A percentile compares a stretch with the other conserved stretches of the same genome.
Conservation (phyloP, 2,329 filamentous ascomycete genomes). For the Colletotrichum truncatum region DNA sequence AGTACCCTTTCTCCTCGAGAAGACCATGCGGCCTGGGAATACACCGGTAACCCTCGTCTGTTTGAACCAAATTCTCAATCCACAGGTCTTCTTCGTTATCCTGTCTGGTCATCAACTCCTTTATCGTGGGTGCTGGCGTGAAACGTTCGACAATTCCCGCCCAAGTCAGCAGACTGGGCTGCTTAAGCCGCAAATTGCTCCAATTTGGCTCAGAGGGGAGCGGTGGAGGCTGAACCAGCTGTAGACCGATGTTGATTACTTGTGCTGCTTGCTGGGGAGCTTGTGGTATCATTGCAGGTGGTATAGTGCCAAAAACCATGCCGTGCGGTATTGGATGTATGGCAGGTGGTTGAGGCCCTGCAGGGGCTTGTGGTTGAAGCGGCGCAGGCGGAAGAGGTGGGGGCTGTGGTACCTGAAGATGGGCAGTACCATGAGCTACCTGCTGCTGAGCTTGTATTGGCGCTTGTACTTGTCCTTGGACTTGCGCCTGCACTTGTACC, state of each 20-base stretch:
- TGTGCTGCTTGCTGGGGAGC: background rate
- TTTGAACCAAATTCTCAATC: background rate
- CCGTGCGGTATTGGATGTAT: background rate
- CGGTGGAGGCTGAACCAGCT: background rate
- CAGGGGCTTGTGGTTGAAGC: background rate
- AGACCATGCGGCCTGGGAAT: conserved; percentile 36
- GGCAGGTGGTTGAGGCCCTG: background rate
- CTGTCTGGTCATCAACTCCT: conserved; percentile 28
- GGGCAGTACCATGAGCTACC: background rate
- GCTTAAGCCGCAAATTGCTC: conserved; percentile 11
- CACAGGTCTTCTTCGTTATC: background rate
- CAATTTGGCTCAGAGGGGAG: background rate
- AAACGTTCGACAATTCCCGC: conserved; percentile 52
- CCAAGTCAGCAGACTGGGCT: conserved; percentile 48
- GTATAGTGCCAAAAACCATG: background rate
- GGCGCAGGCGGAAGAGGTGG: conserved; percentile 17
- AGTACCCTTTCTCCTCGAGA: conserved; percentile 37
- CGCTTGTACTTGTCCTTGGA: background rate
- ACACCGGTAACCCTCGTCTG: conserved; percentile 22
- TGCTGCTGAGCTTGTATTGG: background rate
- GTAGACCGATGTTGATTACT: background rate
- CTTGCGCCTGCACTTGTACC: background rate
- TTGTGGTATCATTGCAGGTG: background rate
- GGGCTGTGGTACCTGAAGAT: background rate
- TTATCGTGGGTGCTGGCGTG: conserved; percentile 46